Evolutionary conservation across 2,329 filamentous ascomycete genomes (phyloP), one percentile per base, ranked within the genome.

Genomic region (Cadophora gregata): DNA sequence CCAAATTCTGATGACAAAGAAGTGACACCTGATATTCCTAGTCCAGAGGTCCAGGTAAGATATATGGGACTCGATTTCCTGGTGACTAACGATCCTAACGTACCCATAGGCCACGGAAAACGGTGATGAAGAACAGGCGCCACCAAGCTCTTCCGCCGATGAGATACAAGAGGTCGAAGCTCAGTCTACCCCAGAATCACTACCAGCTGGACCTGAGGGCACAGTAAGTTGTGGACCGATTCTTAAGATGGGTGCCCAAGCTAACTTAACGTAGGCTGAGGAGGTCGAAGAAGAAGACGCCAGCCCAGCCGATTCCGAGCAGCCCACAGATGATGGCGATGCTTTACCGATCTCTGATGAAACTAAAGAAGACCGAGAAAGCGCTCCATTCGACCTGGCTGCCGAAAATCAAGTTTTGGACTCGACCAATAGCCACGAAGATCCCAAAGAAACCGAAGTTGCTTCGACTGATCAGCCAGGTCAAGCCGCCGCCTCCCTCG

Each of bases 211-310:
- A 29, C 7, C 51, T 21, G 51, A 62, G 12, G 16, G 9, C 45
- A 24, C 21, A 10, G 64, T 66, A 56, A 66, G 64, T 47, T 29
- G 24, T 38, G 3, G 2, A n/a, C 1, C 8, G 4, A 38, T 58
- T 19, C n/a, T 45, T 58, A 2, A 16, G 24, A 50, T 50, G 25
- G 9, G n/a, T 12, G 9, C 29, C 16, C 10, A n/a, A 36, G 31
- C 62, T 64, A 59, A 64, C 16, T 16, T 6, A 8, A 14, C 5
- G 12, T 19, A 66, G 64, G 53, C 12, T 19, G 47, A 63, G 29
- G 45, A 55, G 36, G 51, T 8, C 19, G 14, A 58, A 25, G 31
- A 42, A 58, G 55, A 25, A 21, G 55, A 38, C n/a, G 24, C 62
- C 51, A 53, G 19, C 29, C 16, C 58, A 61, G 47, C 58, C 33